Conservation (phyloP, 1,284 basidiomycete species). For the Ustilago tritici region DNA sequence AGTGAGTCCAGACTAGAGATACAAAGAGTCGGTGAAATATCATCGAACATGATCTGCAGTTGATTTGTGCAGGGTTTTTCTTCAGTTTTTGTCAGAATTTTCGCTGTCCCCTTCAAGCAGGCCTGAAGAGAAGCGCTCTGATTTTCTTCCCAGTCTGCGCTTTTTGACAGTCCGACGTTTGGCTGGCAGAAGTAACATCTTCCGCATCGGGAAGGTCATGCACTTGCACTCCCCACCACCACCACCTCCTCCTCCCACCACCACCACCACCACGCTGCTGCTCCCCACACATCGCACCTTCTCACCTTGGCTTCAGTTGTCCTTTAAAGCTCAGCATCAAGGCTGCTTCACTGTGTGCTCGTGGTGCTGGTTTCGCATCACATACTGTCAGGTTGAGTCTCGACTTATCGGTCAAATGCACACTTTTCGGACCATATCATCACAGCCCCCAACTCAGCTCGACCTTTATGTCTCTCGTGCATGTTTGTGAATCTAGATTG, state of each 20-base stretch:
- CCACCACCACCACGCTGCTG: background rate
- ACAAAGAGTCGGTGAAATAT: background rate
- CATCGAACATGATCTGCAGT: background rate
- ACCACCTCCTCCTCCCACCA: background rate
- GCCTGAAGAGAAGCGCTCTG: background rate
- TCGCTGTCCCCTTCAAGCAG: slow-evolving; percentile 12
- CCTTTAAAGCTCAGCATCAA: background rate
- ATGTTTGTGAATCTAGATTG: background rate
- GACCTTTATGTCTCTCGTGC: background rate
- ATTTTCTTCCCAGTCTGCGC: slow-evolving; percentile 12
- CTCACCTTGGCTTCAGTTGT: background rate
- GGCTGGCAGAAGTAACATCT: slow-evolving; percentile 34
- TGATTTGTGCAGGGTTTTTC: background rate
- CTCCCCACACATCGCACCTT: slow-evolving; percentile 1
- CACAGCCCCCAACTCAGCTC: background rate
- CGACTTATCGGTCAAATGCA: background rate
- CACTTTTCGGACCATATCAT: background rate
- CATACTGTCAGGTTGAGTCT: background rate
- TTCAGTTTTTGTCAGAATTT: background rate
- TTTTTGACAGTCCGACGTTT: slow-evolving; percentile 39
- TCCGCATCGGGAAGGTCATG: slow-evolving; percentile 34
- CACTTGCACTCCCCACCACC: background rate
- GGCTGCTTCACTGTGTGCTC: background rate
- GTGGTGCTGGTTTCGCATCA: background rate
- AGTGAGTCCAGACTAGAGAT: background rate